A percentile compares a stretch with the other conserved stretches of the same genome.
These are phyloP conservation scores for Tubosaeta sp. DNA, from an alignment of 768 basidiomycete species.

Conservation along the genomic window DNA sequence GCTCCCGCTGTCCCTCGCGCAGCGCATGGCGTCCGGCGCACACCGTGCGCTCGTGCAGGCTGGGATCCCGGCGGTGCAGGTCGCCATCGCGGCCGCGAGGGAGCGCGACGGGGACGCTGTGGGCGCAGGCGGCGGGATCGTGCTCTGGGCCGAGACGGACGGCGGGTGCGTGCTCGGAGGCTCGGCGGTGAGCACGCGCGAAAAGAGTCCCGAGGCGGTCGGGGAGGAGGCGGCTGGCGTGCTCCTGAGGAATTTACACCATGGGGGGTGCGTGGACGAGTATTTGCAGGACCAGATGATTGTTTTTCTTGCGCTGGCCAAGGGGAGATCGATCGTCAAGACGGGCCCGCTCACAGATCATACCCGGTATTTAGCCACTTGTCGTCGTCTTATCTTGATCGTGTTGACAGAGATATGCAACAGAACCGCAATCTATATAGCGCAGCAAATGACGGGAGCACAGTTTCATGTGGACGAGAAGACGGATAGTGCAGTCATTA, in stretches of 20 bases:
- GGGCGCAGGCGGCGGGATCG: constrained; percentile 69
- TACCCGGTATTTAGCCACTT: constrained; percentile 46
- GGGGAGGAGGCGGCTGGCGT: constrained; percentile 61
- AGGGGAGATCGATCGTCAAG: constrained; percentile 55
- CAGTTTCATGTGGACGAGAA: constrained; percentile 52
- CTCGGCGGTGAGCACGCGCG: constrained; percentile 58
- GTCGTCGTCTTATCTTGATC: background rate
- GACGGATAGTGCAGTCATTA: constrained; percentile 42
- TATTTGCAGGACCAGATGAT: constrained; percentile 73
- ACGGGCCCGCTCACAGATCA: constrained; percentile 61
- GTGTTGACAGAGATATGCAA: background rate
- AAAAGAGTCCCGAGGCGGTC: constrained; percentile 40
- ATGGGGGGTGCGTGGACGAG: constrained; percentile 74
- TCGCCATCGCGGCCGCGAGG: constrained; percentile 40
- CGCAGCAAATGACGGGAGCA: constrained; percentile 63
- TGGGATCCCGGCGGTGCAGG: constrained; percentile 23
- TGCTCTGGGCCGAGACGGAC: constrained; percentile 72
- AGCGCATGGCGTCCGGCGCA: constrained; percentile 56
- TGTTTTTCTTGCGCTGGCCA: constrained; percentile 69
- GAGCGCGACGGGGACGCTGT: constrained; percentile 43
- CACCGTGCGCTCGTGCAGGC: constrained; percentile 35
- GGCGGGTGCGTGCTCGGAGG: constrained; percentile 66
- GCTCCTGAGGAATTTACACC: constrained; percentile 50
- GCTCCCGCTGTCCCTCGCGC: constrained; percentile 53
- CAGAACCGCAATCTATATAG: constrained; percentile 69